These are phyloP conservation scores for Adansonia digitata DNA, from an alignment of 345 rosid species.

Conservation along the genomic window DNA sequence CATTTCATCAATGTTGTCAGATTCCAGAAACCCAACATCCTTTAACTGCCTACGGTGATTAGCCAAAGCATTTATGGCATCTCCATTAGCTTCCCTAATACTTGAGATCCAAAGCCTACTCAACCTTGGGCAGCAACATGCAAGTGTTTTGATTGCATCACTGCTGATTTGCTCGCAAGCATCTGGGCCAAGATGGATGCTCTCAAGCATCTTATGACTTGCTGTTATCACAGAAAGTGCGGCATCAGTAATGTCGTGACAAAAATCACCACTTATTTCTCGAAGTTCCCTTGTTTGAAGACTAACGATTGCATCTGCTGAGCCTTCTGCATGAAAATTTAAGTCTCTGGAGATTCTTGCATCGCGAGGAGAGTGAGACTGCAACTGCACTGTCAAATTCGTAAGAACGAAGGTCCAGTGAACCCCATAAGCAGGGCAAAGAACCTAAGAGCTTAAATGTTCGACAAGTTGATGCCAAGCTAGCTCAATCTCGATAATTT, in stretches of 20 bases:
- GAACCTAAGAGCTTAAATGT: constrained; percentile 53
- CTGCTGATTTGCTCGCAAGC: constrained; percentile 71
- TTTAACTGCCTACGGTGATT: constrained; percentile 49
- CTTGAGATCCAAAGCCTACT: constrained; percentile 68
- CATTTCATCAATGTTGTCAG: constrained; percentile 56
- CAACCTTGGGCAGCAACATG: constrained; percentile 70
- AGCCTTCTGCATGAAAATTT: constrained; percentile 68
- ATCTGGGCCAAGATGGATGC: constrained; percentile 80
- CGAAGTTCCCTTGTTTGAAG: constrained; percentile 52
- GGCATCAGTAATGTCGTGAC: constrained; percentile 71
- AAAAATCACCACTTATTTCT: constrained; percentile 72
- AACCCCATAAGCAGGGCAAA: constrained; percentile 60
- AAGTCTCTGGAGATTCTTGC: constrained; percentile 50
- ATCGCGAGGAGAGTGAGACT: constrained; percentile 50
- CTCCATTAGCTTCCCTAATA: constrained; percentile 56
- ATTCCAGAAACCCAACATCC: constrained; percentile 74
- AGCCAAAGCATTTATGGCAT: constrained; percentile 67
- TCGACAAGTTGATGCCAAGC: constrained; percentile 60
- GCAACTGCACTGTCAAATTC: constrained; percentile 49
- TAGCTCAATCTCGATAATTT: constrained; percentile 73
- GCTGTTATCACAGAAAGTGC: constrained; percentile 69
- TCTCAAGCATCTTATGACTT: constrained; percentile 68
- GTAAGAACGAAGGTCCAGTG: constrained; percentile 68
- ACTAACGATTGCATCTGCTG: constrained; percentile 61
- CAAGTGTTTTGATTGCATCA: constrained; percentile 64